Evolutionary conservation across 257 asterid species (phyloP).

Genomic region (Leptodermis oblonga): DNA sequence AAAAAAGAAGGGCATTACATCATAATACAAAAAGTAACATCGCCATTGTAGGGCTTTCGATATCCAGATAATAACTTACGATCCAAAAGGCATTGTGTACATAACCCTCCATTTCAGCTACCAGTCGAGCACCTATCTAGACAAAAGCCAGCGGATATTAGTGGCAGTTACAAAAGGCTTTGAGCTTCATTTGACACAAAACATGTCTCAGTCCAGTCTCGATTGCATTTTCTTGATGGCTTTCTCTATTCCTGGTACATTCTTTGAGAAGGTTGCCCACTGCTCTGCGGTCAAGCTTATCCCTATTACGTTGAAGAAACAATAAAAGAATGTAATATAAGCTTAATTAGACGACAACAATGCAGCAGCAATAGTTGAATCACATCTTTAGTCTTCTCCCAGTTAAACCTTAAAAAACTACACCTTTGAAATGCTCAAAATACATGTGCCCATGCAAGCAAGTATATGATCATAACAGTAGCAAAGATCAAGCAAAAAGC

Average conservation of each 20-base stretch:
- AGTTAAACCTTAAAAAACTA: not conserved
- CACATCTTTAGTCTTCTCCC: not conserved
- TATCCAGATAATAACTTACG: not conserved
- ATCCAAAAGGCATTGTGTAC: not conserved
- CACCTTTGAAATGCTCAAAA: not conserved
- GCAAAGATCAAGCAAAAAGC: not conserved
- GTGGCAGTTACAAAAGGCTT: not conserved
- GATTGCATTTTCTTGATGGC: slow-evolving; percentile 82
- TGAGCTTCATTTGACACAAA: not conserved
- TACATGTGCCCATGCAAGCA: not conserved
- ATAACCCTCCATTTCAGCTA: slow-evolving; percentile 1
- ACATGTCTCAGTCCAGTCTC: slow-evolving; percentile 30
- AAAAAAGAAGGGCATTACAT: not conserved
- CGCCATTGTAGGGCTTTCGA: slow-evolving; percentile 1
- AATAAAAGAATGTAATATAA: not conserved
- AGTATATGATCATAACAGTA: not conserved
- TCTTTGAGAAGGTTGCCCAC: slow-evolving; percentile 67
- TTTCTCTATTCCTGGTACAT: slow-evolving; percentile 68
- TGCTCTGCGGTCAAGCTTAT: slow-evolving; percentile 88
- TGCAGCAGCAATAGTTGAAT: not conserved
- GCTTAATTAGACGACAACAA: not conserved
- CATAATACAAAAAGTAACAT: not conserved
- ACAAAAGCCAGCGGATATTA: not conserved
- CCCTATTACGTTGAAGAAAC: slow-evolving; percentile 37
- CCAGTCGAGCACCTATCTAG: not conserved